Evolutionary conservation across 495 filamentous ascomycete species (phyloP), one percentile per base, ranked within the genome.

Genomic region (Trichoderma gamsii): DNA sequence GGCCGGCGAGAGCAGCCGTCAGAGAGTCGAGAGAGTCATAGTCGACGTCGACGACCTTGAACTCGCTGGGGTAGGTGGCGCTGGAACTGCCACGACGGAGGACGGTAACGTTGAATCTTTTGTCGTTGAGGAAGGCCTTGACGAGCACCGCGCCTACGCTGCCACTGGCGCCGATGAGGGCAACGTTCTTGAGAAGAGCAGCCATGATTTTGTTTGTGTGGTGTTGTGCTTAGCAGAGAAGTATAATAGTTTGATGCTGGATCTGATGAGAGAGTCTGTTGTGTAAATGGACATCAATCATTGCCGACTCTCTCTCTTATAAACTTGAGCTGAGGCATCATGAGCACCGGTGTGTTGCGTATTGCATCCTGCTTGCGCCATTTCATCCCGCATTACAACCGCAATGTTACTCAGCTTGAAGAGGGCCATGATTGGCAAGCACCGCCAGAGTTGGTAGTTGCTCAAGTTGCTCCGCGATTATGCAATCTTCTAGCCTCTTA

Each of bases 41-140:
- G 72, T 88, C 81, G 23, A 81, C 84, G 11, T 73, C 68, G 66
- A 77, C 70, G 23, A 86, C 75, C 21, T 75, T 75, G 43, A 80
- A 78, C 18, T 52, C 69, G 0, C 72, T 21, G 69, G 75, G 71
- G 74, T 77, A 71, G 15, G 69, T 75, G 8, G 75, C 67, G 16
- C 72, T 69, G 41, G 76, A 80, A 41, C 56, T 69, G 4, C 71
- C 21, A 63, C 87, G 83, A 25, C 79, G 82, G 80, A 84, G 63
- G 93, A 93, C 38, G 91, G 90, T 68, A 90, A 94, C 0, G 93
- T 93, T 29, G 93, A 94, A 52, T 82, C 97, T 73, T 90, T 89
- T 71, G 86, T 92, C n/a, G 89, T 97, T 68, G 94, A 97, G 80
- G 83, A 89, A 78, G 82, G 97, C 77, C 8, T 82, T 72, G 65